Evolutionary conservation across 169 alveolate genomes (phyloP).

Genomic region (Plasmodium blacklocki): DNA sequence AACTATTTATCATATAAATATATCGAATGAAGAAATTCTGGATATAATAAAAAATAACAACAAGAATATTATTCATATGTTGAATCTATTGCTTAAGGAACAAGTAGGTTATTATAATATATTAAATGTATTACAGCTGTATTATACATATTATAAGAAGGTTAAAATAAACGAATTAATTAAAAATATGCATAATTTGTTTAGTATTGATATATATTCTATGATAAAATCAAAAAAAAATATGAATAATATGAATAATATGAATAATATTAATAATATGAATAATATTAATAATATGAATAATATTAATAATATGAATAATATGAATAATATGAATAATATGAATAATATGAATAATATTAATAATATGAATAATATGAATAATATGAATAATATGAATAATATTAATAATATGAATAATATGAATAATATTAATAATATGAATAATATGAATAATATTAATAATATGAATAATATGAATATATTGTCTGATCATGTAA

Average conservation of each 20-base stretch:
- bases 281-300: background rate
- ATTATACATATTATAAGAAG: constrained; percentile 25
- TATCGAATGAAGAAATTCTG: constrained; percentile 57
- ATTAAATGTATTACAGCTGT: constrained; percentile 14
- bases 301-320: background rate
- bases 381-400: background rate
- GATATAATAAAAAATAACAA: constrained; percentile 48
- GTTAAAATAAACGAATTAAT: constrained; percentile 42
- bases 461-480: background rate
- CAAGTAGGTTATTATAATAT: constrained; percentile 3
- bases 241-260: too few species aligned
- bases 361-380: background rate
- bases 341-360: background rate
- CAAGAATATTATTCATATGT: constrained; percentile 5
- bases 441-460: background rate
- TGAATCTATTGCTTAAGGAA: constrained; percentile 1
- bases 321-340: background rate
- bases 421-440: background rate
- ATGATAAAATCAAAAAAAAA: too few species aligned
- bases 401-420: background rate
- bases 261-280: too few species aligned
- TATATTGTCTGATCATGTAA: background rate
- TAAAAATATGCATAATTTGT: constrained; percentile 8
- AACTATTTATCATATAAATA: constrained; percentile 34
- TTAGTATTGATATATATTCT: too few species aligned